Evolutionary conservation across 768 basidiomycete species (phyloP).

Genomic region (Mycena pura): DNA sequence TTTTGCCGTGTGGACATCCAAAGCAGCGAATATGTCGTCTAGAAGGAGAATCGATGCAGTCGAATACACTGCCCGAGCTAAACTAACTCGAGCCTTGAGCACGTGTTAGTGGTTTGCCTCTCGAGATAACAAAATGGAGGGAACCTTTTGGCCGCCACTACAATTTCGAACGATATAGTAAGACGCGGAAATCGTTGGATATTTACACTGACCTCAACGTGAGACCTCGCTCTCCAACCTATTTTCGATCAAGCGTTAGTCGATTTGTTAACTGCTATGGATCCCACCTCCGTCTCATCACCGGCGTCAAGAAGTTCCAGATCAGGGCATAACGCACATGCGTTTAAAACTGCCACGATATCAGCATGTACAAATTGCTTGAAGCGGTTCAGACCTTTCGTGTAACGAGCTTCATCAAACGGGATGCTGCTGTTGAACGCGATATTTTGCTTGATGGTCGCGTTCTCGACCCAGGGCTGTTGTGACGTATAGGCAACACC

Average conservation of each 20-base stretch:
- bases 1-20: conserved; percentile 59
- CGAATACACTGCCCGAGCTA: conserved; percentile 64
- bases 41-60: conserved; percentile 58
- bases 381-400: conserved; percentile 34
- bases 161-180: not conserved
- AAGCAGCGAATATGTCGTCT: conserved; percentile 61
- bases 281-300: conserved; percentile 51
- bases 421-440: conserved; percentile 44
- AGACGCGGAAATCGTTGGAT: not conserved
- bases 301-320: conserved; percentile 54
- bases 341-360: conserved; percentile 37
- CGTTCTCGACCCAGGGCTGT: conserved; percentile 70
- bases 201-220: conserved; percentile 41
- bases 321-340: conserved; percentile 52
- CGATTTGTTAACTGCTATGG: not conserved
- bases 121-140: not conserved
- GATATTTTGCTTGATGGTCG: conserved; percentile 61
- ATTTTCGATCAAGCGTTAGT: not conserved
- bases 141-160: conserved; percentile 62
- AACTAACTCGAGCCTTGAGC: conserved; percentile 50
- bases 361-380: not conserved
- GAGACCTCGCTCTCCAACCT: conserved; percentile 56
- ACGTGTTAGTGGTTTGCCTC: no score
- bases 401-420: conserved; percentile 50
- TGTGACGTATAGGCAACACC: conserved; percentile 71